Evolutionary conservation across 176 grass and related monocot species (phyloP), one percentile per base, ranked within the genome.

Genomic region (Chloris gayana): DNA sequence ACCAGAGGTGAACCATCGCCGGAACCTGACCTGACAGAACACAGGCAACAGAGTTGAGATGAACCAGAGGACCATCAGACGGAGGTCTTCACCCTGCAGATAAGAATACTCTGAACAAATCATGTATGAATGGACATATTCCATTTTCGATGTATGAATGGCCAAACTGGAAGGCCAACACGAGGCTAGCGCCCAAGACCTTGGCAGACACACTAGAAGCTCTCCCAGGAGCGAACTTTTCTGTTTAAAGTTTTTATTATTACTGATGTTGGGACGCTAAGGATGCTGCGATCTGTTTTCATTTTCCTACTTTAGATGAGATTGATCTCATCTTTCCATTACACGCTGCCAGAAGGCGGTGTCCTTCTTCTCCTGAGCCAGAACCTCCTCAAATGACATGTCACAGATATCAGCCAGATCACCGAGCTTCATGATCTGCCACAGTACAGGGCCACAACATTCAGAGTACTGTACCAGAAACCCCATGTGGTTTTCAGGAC

Each of bases 301-400:
- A 63, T 14, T n/a, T n/a, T 46, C 65, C 77, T 80, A 77, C 74
- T 87, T 87, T 87, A 78, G 70, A 79, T 56, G 83, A 76, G 67
- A 72, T 65, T 25, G 86, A 91, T 70, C 90, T 89, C 75, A 84
- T 54, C 80, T 88, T 98, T 14, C 92, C 86, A 14, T 89, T 73
- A 58, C 7, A 58, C 7, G 93, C 84, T 92, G 86, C 96, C 96
- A 98, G 78, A 98, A 95, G 10, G 84, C 84, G 4, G 84, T 85
- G 58, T 98, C 96, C 76, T 93, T 82, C 84, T 98, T 95, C 94
- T 98, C 92, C 80, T 85, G 82, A 37, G 92, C 96, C 69, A 98
- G 86, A 70, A 98, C 50, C 57, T 98, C 96, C 78, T 98, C 96
- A 6, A 98, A 98, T 53, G 96, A 84, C 54, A 95, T 98, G 22